A percentile compares a stretch with the other conserved stretches of the same genome.
phyloP scores from a whole-genome alignment of 2,329 filamentous ascomycete species.

The Paecilomyces formosus region DNA sequence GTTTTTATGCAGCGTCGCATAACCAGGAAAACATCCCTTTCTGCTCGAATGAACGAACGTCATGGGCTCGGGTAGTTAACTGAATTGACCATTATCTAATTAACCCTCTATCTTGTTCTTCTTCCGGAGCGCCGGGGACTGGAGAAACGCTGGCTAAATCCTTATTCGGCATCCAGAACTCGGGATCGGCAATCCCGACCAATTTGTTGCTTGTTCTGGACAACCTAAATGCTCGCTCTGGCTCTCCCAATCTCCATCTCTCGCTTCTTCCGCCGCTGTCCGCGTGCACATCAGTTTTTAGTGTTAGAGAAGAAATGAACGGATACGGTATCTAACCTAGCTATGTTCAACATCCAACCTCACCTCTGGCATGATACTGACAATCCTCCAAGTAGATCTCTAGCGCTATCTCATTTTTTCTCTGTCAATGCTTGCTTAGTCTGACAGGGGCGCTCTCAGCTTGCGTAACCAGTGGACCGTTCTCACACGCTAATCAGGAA shows the following conservation, averaged over 20 bases:
- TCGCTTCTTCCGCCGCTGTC: not conserved
- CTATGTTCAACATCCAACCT: too few relatives aligned
- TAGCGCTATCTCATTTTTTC: not conserved
- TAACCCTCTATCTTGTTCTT: not conserved
- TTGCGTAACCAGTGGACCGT: not conserved
- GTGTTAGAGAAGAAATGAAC: too few relatives aligned
- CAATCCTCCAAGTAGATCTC: not conserved
- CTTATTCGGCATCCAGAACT: not conserved
- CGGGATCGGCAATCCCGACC: not conserved
- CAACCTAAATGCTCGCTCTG: not conserved
- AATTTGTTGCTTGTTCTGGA: not conserved
- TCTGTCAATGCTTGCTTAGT: not conserved
- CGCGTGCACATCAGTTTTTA: too few relatives aligned
- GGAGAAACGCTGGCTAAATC: not conserved
- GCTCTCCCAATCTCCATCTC: not conserved
- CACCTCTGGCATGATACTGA: not conserved
- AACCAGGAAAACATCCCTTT: not conserved
- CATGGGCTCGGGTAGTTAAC: not conserved
- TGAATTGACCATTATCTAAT: not conserved
- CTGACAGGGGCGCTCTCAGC: not conserved
- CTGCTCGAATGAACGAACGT: not conserved
- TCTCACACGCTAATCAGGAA: not conserved
- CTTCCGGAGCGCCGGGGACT: not conserved
- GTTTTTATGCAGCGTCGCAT: not conserved
- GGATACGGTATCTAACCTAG: too few relatives aligned